Evolutionary conservation across 164 flowering plant genomes (phyloP), one percentile per base, ranked within the genome.

Genomic region (Pachysandra terminalis): DNA sequence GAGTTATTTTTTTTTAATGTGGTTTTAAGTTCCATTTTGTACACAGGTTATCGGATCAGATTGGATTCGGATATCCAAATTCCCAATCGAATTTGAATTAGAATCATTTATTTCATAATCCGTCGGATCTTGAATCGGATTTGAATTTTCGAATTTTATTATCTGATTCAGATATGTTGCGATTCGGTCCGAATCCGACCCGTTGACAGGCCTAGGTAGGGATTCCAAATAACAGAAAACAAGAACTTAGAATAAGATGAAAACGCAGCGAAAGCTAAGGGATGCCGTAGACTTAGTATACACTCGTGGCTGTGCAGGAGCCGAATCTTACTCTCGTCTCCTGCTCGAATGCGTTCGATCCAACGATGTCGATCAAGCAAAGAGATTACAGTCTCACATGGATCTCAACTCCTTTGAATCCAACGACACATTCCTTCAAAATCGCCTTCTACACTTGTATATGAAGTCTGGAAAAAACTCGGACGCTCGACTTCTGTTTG

Each of bases 371-470:
- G 57, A 65, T 19, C 77, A 71, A 69, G 84, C 84, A 53, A 77
- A 68, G 71, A 59, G 82, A 59, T 19, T 81, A 23, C 71, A 81
- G 55, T 37, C 78, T 23, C 84, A 81, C 79, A 81, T 81, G 81
- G 78, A 81, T 0, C 65, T 61, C 40, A 60, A 75, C 56, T 62
- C 23, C 12, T 78, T 62, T 21, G 57, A 55, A 56, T 77, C 81
- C 63, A 52, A 59, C 41, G 59, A 66, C 69, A 63, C 77, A 1
- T 81, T 77, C 65, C 64, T 79, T 19, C 66, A 75, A n/a, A 79
- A 81, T 61, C 81, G 79, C 27, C 79, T 81, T 19, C 77, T 81
- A 3, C 79, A 81, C 21, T 12, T 79, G 28, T 81, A 77, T 52
- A 81, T 76, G 0, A 81, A 75, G 61, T 73, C 49, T 8, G 81